These are phyloP conservation scores for Hypoxylon lenormandii DNA, from an alignment of 495 filamentous ascomycete genomes.

Conservation along the genomic window DNA sequence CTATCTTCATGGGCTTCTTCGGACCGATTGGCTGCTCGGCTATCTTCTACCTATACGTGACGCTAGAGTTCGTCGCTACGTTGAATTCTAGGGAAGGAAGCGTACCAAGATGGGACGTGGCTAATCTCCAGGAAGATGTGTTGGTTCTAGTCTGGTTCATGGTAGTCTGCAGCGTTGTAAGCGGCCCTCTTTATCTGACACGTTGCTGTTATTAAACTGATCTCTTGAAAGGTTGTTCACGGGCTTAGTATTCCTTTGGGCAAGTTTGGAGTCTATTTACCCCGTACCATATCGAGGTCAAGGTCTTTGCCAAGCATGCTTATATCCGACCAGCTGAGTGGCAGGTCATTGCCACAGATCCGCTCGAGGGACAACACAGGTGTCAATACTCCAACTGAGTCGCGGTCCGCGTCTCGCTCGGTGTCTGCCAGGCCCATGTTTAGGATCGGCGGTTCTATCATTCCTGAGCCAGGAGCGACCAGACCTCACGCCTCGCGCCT, in stretches of 20 bases:
- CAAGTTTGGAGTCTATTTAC: conserved; percentile 83
- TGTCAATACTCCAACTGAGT: conserved; percentile 38
- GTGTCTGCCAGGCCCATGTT: conserved; percentile 59
- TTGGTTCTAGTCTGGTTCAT: conserved; percentile 87
- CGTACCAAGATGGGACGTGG: conserved; percentile 73
- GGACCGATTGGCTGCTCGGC: conserved; percentile 94
- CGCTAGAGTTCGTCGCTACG: conserved; percentile 72
- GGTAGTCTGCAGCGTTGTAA: conserved; percentile 84
- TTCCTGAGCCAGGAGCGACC: conserved; percentile 42
- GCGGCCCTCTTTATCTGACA: conserved; percentile 48
- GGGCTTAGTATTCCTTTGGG: conserved; percentile 86
- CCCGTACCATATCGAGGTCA: conserved; percentile 77
- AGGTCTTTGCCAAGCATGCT: conserved; percentile 57
- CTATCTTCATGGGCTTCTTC: conserved; percentile 90
- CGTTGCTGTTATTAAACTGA: conserved; percentile 5
- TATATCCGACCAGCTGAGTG: conserved; percentile 35
- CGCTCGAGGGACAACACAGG: conserved; percentile 49
- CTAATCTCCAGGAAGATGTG: conserved; percentile 70
- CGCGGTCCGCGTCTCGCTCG: conserved; percentile 46
- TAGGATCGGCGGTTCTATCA: conserved; percentile 65
- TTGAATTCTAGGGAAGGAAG: conserved; percentile 68
- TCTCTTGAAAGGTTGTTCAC: conserved; percentile 74
- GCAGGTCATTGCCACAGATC: conserved; percentile 55
- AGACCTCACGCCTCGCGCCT: conserved; percentile 1
- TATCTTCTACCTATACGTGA: conserved; percentile 88